phyloP scores from a whole-genome alignment of 306 rosid species.

The Herpetospermum pedunculosum region DNA sequence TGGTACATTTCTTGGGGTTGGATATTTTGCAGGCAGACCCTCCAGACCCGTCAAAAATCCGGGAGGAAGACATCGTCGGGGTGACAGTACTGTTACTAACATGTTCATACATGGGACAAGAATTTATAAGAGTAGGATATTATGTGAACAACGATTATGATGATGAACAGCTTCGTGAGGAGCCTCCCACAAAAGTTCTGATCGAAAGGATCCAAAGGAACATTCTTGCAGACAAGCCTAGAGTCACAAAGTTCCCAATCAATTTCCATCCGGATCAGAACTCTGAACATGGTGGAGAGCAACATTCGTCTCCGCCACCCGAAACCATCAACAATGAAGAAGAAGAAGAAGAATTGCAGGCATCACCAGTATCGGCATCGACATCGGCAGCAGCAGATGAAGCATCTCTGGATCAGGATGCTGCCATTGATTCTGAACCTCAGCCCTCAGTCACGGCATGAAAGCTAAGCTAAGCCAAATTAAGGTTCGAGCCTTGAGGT shows the following conservation, averaged over 20 bases:
- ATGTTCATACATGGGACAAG: slow-evolving; percentile 84
- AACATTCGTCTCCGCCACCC: neutral
- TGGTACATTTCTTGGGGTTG: neutral
- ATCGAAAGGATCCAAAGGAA: slow-evolving; percentile 72
- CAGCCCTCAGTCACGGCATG: neutral
- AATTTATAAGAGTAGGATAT: slow-evolving; percentile 80
- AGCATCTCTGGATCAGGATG: neutral
- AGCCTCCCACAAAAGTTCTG: slow-evolving; percentile 71
- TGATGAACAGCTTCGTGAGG: slow-evolving; percentile 88
- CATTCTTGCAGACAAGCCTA: slow-evolving; percentile 84
- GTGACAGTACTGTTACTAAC: slow-evolving; percentile 74
- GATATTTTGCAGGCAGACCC: slow-evolving; percentile 62
- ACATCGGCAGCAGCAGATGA: neutral
- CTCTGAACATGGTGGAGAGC: neutral
- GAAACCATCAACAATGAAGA: neutral
- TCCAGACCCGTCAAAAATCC: slow-evolving; percentile 84
- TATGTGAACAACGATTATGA: slow-evolving; percentile 91
- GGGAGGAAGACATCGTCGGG: slow-evolving; percentile 86
- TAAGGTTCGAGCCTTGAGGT: neutral
- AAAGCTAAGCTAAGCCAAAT: neutral
- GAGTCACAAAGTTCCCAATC: slow-evolving; percentile 87
- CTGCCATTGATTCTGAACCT: slow-evolving; percentile 1
- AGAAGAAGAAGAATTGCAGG: neutral
- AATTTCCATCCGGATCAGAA: slow-evolving; percentile 43
- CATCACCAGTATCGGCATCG: neutral